Evolutionary conservation across 352 stramenopile genomes (phyloP).

Genomic region (Blastocystis sp.): DNA sequence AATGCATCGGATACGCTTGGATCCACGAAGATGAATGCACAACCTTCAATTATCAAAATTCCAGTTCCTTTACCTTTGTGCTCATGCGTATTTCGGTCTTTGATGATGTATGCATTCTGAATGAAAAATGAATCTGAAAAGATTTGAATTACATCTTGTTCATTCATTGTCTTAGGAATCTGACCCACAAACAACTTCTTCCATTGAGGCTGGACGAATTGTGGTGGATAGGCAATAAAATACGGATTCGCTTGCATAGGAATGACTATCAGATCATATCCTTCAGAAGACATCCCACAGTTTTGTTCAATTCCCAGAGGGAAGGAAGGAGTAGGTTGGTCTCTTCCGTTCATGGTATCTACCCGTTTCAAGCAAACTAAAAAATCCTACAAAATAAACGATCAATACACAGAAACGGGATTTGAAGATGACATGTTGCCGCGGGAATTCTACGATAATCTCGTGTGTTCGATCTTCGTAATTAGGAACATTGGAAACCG

Average conservation of each 20-base stretch:
- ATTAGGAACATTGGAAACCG: neutral
- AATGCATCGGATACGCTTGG: neutral
- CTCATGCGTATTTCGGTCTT: neutral
- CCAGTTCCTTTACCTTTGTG: slow-evolving; percentile 27
- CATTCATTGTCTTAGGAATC: slow-evolving; percentile 15
- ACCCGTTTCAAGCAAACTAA: too few species aligned
- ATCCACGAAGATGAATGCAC: slow-evolving; percentile 52
- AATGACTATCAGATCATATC: neutral
- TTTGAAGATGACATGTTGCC: neutral
- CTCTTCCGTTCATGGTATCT: too few species aligned
- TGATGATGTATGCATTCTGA: slow-evolving; percentile 12
- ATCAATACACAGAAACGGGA: too few species aligned
- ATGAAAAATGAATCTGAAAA: slow-evolving; percentile 13
- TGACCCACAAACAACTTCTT: slow-evolving; percentile 47
- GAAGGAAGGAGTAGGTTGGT: neutral
- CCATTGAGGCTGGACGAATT: neutral
- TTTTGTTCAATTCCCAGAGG: neutral
- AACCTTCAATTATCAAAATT: neutral
- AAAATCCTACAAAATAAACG: too few species aligned
- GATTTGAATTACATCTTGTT: slow-evolving; percentile 32
- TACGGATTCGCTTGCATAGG: neutral
- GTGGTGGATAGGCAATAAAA: neutral
- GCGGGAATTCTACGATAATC: neutral
- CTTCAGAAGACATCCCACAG: neutral
- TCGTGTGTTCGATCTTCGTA: neutral